phyloP scores from a whole-genome alignment of 2,329 filamentous ascomycete species.

The Pseudogymnoascus destructans region DNA sequence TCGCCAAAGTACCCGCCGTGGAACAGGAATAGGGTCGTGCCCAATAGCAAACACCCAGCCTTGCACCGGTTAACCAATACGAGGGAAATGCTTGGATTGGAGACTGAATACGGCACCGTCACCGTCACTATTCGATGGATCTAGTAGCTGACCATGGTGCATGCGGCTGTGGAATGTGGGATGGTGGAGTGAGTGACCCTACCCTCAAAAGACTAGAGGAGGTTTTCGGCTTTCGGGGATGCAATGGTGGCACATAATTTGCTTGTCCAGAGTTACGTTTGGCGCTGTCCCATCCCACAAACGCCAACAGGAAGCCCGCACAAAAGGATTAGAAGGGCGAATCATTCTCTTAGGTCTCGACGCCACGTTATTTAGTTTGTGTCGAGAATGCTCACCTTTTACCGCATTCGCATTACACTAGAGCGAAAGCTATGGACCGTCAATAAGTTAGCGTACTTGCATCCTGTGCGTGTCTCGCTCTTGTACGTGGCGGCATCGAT shows the following conservation, averaged over 20 bases:
- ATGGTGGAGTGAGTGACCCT: background rate
- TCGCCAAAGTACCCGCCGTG: conserved; percentile 1
- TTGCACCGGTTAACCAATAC: background rate
- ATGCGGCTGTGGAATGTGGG: conserved; percentile 5
- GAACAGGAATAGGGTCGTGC: conserved; percentile 2
- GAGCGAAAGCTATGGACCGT: background rate
- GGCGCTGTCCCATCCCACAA: background rate
- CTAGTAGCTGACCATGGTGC: background rate
- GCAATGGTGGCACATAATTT: background rate
- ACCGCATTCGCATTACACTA: background rate
- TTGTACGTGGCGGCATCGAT: conserved; percentile 1
- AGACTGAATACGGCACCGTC: background rate
- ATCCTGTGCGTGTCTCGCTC: background rate
- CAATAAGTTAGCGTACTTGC: background rate
- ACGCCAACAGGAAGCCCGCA: background rate
- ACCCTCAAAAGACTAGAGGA: background rate
- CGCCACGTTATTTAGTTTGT: conserved; percentile 1
- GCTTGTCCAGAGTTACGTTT: background rate
- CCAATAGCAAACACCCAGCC: conserved; percentile 3
- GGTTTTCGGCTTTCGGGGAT: background rate
- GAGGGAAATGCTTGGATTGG: background rate
- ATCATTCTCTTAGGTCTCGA: background rate
- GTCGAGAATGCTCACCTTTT: background rate
- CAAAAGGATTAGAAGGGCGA: background rate
- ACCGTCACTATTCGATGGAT: background rate